Percentiles rank a stretch among this genome's conserved stretches.
phyloP scores from a whole-genome alignment of 1,139 yeast genomes.

The Geotrichum fermentans region DNA sequence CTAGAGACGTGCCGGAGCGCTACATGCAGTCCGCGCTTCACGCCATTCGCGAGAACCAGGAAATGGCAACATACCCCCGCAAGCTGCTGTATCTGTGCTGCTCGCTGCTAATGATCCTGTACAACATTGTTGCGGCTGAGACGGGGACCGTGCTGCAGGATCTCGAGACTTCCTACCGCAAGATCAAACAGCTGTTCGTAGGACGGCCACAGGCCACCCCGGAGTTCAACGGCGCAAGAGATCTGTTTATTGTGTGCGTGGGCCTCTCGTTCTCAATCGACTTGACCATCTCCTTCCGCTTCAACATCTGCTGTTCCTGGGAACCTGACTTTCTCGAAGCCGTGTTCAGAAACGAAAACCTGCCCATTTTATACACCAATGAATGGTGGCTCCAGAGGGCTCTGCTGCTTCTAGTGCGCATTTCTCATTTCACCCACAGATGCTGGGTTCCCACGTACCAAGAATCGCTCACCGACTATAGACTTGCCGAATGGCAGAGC shows the following conservation, averaged over 20 bases:
- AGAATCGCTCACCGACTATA: conserved; percentile 7
- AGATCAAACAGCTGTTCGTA: background rate
- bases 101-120: conserved; percentile 8
- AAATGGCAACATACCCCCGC: conserved; percentile 11
- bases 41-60: conserved; percentile 9
- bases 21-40: conserved; percentile 13
- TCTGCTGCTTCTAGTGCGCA: conserved; percentile 13
- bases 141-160: conserved; percentile 6
- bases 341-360: conserved; percentile 10
- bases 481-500: conserved; percentile 12
- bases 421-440: conserved; percentile 11
- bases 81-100: conserved; percentile 11
- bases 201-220: conserved; percentile 4
- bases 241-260: conserved; percentile 10
- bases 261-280: conserved; percentile 17
- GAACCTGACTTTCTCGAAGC: conserved; percentile 10
- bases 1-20: conserved; percentile 10
- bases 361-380: conserved; percentile 13
- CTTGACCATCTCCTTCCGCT: conserved; percentile 12
- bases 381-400: conserved; percentile 19
- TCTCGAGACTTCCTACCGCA: conserved; percentile 3
- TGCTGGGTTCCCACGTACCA: conserved; percentile 12
- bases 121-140: conserved; percentile 11
- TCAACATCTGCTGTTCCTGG: conserved; percentile 11
- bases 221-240: conserved; percentile 8